These are phyloP conservation scores for Stylosanthes scabra DNA, from an alignment of 331 rosid species.

Conservation along the genomic window DNA sequence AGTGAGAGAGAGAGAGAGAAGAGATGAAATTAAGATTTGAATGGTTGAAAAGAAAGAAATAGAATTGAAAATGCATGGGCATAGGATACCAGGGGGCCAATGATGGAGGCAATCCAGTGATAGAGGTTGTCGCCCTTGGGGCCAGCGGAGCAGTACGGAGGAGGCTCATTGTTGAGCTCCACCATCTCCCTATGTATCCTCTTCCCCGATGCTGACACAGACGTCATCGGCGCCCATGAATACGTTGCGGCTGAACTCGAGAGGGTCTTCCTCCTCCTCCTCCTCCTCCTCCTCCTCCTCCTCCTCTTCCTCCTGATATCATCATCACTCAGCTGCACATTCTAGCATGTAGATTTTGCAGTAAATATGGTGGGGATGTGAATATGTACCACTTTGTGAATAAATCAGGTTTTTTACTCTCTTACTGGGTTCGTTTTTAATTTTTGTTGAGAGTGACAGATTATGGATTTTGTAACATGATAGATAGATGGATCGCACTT, in stretches of 20 bases:
- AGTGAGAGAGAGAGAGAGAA: neutral
- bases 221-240: slow-evolving; percentile 74
- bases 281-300: slow-evolving; percentile 54
- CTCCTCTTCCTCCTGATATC: slow-evolving; percentile 51
- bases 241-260: slow-evolving; percentile 44
- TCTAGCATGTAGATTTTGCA: too few species aligned
- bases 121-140: slow-evolving; percentile 97
- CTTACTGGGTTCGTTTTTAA: too few species aligned
- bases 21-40: neutral
- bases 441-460: too few species aligned
- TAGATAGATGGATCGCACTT: too few species aligned
- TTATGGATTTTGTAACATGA: too few species aligned
- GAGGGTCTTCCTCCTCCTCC: slow-evolving; percentile 49
- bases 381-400: too few species aligned
- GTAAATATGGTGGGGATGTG: too few species aligned
- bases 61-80: too few species aligned
- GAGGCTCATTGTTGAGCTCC: slow-evolving; percentile 79
- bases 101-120: slow-evolving; percentile 89
- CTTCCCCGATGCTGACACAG: slow-evolving; percentile 84
- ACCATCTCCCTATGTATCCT: slow-evolving; percentile 88
- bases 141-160: slow-evolving; percentile 86
- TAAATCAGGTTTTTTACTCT: too few species aligned
- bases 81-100: slow-evolving; percentile 68
- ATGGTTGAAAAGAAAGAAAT: neutral
- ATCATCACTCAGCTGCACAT: slow-evolving; percentile 18